These are phyloP conservation scores for Cicer judaicum DNA, from an alignment of 306 rosid species.

Conservation along the genomic window DNA sequence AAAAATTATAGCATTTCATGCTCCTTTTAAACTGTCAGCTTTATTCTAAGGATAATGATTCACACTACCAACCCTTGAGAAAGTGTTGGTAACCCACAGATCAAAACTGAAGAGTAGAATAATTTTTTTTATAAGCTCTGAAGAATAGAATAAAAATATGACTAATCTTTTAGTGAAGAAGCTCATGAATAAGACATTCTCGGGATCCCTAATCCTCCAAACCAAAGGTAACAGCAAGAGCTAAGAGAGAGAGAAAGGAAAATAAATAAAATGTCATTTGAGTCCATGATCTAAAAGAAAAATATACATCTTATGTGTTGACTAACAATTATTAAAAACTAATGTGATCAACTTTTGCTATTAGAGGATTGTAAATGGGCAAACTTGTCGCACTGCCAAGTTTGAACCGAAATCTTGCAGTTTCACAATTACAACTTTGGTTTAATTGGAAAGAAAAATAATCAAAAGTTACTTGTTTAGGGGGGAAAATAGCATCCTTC, in stretches of 20 bases:
- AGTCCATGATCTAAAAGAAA: neutral
- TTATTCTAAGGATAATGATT: too few relatives aligned
- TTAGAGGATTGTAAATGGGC: neutral
- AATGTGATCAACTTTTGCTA: neutral
- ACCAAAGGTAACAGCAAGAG: conserved; percentile 5
- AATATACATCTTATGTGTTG: neutral
- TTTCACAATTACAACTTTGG: conserved; percentile 35
- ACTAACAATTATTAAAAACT: conserved; percentile 3
- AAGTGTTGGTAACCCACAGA: neutral
- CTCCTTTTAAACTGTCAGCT: too few relatives aligned
- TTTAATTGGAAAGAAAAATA: conserved; percentile 1
- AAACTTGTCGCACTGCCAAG: neutral
- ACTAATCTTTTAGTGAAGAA: neutral
- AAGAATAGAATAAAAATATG: neutral
- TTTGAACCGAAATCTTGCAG: conserved; percentile 17
- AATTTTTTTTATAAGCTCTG: too few relatives aligned
- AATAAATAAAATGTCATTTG: conserved; percentile 3
- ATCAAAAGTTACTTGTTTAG: conserved; percentile 17
- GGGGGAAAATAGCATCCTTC: neutral
- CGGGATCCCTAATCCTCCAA: conserved; percentile 12
- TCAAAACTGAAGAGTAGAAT: neutral
- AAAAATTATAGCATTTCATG: too few relatives aligned
- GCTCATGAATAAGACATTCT: neutral
- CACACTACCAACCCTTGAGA: neutral
- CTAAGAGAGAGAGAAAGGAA: neutral